Evolutionary conservation across 2,329 filamentous ascomycete species (phyloP).

Genomic region (Beauveria bassiana): DNA sequence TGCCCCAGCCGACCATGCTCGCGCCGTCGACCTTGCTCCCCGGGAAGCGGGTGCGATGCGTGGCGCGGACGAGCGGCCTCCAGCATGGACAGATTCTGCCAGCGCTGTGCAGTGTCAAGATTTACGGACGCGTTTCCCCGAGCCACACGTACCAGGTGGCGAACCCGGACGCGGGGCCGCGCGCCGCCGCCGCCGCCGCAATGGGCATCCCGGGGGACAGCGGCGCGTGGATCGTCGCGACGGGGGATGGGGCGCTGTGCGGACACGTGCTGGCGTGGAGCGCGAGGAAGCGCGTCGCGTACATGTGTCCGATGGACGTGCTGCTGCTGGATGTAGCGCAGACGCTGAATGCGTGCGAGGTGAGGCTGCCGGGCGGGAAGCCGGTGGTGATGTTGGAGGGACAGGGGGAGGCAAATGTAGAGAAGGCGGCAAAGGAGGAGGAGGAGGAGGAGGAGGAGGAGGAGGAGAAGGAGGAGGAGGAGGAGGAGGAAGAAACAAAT

Average conservation of each 20-base stretch:
- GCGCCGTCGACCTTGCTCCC: slow-evolving; percentile 56
- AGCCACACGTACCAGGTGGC: slow-evolving; percentile 61
- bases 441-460: not conserved
- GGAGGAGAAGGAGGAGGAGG: not conserved
- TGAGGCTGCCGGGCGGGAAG: slow-evolving; percentile 62
- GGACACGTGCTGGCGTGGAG: slow-evolving; percentile 90
- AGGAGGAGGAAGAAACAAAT: not conserved
- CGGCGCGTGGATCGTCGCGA: slow-evolving; percentile 87
- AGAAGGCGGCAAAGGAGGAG: not conserved
- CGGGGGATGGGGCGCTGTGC: slow-evolving; percentile 68
- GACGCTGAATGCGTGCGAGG: slow-evolving; percentile 60
- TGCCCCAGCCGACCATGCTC: slow-evolving; percentile 48
- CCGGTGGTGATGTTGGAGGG: slow-evolving; percentile 27
- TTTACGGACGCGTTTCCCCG: slow-evolving; percentile 75
- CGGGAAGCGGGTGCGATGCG: slow-evolving; percentile 75
- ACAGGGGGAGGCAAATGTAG: slow-evolving; percentile 11
- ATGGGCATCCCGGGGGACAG: slow-evolving; percentile 78
- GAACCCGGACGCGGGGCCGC: slow-evolving; percentile 24
- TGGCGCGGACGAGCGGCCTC: slow-evolving; percentile 78
- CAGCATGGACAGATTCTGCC: slow-evolving; percentile 71
- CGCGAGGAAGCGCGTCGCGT: slow-evolving; percentile 70
- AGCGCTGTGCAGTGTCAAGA: slow-evolving; percentile 75
- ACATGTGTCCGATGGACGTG: slow-evolving; percentile 93
- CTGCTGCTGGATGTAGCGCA: slow-evolving; percentile 77
- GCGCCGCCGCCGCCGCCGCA: slow-evolving; percentile 20